Conservation (phyloP, 169 alveolate species). For the Plasmodium sp. region DNA sequence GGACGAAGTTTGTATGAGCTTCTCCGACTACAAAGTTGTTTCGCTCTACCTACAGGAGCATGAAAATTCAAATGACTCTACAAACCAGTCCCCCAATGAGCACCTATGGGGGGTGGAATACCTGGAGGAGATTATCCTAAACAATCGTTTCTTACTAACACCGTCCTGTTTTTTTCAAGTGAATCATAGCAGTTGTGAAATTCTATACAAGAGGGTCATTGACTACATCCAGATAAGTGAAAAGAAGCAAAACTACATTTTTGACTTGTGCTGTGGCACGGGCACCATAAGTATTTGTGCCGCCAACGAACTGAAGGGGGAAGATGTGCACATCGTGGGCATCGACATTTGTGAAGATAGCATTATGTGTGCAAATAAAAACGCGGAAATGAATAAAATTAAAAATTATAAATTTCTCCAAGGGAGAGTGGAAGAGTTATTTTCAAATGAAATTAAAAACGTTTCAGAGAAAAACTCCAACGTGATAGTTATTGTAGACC, state of each 20-base stretch:
- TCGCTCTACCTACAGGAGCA: slow-evolving; percentile 71
- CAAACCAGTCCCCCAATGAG: slow-evolving; percentile 55
- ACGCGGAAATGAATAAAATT: slow-evolving; percentile 64
- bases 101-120: slow-evolving; percentile 73
- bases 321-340: slow-evolving; percentile 46
- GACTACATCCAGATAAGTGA: slow-evolving; percentile 38
- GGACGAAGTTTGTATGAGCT: slow-evolving; percentile 47
- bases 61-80: slow-evolving; percentile 61
- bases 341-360: slow-evolving; percentile 74
- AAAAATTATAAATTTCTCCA: slow-evolving; percentile 69
- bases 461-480: slow-evolving; percentile 19
- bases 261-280: slow-evolving; percentile 75
- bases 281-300: slow-evolving; percentile 75
- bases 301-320: slow-evolving; percentile 28
- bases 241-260: slow-evolving; percentile 41
- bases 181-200: slow-evolving; percentile 65
- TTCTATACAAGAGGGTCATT: slow-evolving; percentile 60
- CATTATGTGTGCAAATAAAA: slow-evolving; percentile 69
- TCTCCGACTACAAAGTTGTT: slow-evolving; percentile 37
- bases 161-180: slow-evolving; percentile 76
- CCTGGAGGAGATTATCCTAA: slow-evolving; percentile 55
- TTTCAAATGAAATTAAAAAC: slow-evolving; percentile 60
- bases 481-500: slow-evolving; percentile 69
- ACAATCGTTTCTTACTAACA: slow-evolving; percentile 60
- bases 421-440: slow-evolving; percentile 73